These are phyloP conservation scores for Cryphonectria parasitica DNA, from an alignment of 2,329 filamentous ascomycete species.

Conservation along the genomic window DNA sequence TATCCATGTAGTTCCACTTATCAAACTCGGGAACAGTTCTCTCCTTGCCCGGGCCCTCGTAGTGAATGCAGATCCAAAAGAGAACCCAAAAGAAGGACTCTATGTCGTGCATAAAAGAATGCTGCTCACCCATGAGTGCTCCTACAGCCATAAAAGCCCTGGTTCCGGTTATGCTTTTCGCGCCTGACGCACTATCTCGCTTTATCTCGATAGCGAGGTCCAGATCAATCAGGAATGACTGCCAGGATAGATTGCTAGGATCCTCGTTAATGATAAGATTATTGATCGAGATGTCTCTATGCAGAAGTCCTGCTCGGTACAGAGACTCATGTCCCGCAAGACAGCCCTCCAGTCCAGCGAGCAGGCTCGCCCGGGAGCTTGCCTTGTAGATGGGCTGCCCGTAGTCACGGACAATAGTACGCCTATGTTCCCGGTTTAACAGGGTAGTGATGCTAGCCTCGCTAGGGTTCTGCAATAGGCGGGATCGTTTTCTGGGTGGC, in stretches of 20 bases:
- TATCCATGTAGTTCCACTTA: too few species aligned
- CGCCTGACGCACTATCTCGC: conserved; percentile 40
- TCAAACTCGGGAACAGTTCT: conserved; percentile 34
- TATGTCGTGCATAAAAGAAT: conserved; percentile 50
- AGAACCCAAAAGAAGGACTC: conserved; percentile 54
- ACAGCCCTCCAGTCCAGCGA: conserved; percentile 38
- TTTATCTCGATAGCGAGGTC: conserved; percentile 42
- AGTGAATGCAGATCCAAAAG: conserved; percentile 51
- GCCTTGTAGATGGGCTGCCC: conserved; percentile 42
- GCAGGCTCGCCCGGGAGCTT: conserved; percentile 37
- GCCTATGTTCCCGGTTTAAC: neutral
- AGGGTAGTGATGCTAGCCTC: conserved; percentile 34
- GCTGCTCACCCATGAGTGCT: conserved; percentile 44
- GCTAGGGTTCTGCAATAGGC: conserved; percentile 35
- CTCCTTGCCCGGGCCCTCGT: conserved; percentile 30
- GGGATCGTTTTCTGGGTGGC: conserved; percentile 37
- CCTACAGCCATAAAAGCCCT: conserved; percentile 52
- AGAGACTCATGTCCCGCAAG: conserved; percentile 39
- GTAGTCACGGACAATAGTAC: conserved; percentile 39
- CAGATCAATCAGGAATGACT: conserved; percentile 40
- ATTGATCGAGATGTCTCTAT: conserved; percentile 43
- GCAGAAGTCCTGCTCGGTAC: conserved; percentile 38
- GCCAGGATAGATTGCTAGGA: neutral
- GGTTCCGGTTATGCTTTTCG: conserved; percentile 50
- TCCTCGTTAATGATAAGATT: conserved; percentile 47